These are phyloP conservation scores for Mucor velutinosus DNA, from an alignment of 371 early-diverging fungal genomes.

Conservation along the genomic window DNA sequence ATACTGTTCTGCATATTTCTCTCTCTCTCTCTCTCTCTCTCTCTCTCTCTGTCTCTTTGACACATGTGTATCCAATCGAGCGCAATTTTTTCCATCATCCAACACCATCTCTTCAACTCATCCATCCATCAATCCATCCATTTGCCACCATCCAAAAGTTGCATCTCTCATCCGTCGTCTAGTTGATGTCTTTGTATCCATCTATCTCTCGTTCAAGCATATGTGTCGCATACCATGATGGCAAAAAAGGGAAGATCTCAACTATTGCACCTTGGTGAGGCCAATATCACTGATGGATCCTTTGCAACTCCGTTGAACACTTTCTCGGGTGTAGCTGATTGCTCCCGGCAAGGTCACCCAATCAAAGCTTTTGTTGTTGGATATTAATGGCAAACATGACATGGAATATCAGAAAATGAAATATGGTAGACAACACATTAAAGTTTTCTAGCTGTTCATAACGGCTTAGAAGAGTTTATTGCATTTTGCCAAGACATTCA, in stretches of 20 bases:
- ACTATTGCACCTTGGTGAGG: neutral
- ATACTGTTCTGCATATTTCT: neutral
- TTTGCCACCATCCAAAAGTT: neutral
- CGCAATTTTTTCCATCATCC: neutral
- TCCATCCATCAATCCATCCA: constrained; percentile 23
- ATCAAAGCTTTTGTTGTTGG: too few species aligned
- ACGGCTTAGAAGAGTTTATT: too few species aligned
- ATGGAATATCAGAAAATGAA: too few species aligned
- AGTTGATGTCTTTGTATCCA: neutral
- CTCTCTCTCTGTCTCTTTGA: neutral
- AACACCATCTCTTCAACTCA: neutral
- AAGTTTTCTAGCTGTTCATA: too few species aligned
- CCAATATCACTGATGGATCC: neutral
- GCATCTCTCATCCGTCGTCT: neutral
- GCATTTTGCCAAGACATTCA: too few species aligned
- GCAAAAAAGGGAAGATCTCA: constrained; percentile 20
- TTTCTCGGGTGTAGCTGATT: too few species aligned
- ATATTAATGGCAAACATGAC: too few species aligned
- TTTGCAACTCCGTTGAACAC: neutral
- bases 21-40: too few species aligned
- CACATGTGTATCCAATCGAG: neutral
- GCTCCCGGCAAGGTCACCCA: neutral
- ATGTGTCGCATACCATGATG: constrained; percentile 14
- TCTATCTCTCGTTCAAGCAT: neutral
- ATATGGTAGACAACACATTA: too few species aligned